Base-by-base conservation (phyloP, 352 stramenopile species). In the Pythium scleroteichum region DNA sequence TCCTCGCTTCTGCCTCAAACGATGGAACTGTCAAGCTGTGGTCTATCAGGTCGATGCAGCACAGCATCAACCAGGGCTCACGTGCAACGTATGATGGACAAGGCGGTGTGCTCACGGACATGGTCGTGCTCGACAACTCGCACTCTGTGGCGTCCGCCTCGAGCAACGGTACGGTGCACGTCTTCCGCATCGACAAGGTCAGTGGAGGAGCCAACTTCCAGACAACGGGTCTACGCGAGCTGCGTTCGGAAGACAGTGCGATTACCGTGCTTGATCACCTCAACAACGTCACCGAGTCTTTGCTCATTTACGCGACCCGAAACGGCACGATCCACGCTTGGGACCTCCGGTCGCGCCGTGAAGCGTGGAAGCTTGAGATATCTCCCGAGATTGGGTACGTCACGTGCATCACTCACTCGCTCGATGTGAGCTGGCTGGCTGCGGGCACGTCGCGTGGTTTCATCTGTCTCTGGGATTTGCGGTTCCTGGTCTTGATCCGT, bases 11-110 rank as follows among this genome's bases (percentile, higher is more conserved):
- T 2, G 94, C 87, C n/a, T 98, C 91, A 27, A 93, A 95, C 52
- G 97, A 99, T 75, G 95, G 94, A 19, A 98, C 93, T 16, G 94
- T 97, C 29, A 95, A 98, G 78, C 85, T 99, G 35, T 99, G 97
- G 94, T 94, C 85, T 19, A 81, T 98, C 23, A 74, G 87, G 20
- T 96, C 96, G 17, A 80, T 98, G 65, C 91, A 98, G 63, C 87
- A 98, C 66, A 96, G 87, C 57, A 87, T 97, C 50, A 97, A 97
- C 48, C 80, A 97, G 62, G 82, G 94, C 60, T 98, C 94, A 24
- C 87, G 87, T 20, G 81, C 92, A 23, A 98, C 94, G 12, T 99
- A 99, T 68, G 85, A 93, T 27, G 90, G 86, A 9, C 95, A 99
- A 60, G 87, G 88, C 19, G 81, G 78, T 45, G 95, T 84, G 65